These are phyloP conservation scores for Neurospora sp. DNA, from an alignment of 495 filamentous ascomycete species.

Conservation along the genomic window DNA sequence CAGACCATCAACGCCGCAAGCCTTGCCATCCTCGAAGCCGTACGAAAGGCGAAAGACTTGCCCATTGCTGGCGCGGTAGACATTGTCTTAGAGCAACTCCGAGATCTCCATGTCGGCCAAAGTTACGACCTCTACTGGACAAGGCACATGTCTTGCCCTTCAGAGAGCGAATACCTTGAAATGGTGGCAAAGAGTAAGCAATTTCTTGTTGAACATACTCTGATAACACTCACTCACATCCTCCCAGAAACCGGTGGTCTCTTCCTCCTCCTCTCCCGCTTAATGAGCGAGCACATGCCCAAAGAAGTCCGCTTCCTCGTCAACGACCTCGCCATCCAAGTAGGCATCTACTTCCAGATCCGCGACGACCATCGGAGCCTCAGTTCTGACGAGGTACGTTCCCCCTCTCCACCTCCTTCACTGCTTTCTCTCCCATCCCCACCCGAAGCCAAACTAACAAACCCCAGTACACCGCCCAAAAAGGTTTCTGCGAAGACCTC, in stretches of 20 bases:
- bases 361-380: slow-evolving; percentile 86
- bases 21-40: slow-evolving; percentile 73
- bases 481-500: slow-evolving; percentile 48
- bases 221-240: background rate
- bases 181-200: slow-evolving; percentile 68
- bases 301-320: slow-evolving; percentile 34
- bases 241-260: slow-evolving; percentile 62
- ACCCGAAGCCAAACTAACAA: background rate
- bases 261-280: slow-evolving; percentile 69
- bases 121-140: slow-evolving; percentile 89
- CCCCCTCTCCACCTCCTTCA: too few species aligned
- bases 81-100: slow-evolving; percentile 69
- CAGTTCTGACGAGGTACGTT: slow-evolving; percentile 6
- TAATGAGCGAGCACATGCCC: slow-evolving; percentile 68
- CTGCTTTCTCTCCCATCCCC: too few species aligned
- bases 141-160: slow-evolving; percentile 69
- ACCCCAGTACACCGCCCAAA: slow-evolving; percentile 33
- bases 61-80: slow-evolving; percentile 49
- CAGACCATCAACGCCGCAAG: slow-evolving; percentile 87
- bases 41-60: slow-evolving; percentile 58
- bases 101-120: slow-evolving; percentile 76
- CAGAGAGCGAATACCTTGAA: slow-evolving; percentile 78
- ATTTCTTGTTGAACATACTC: fast-evolving
- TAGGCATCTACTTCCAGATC: slow-evolving; percentile 79
- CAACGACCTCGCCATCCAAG: slow-evolving; percentile 59